Evolutionary conservation across 148 eudicot species (phyloP).

Genomic region (Cornus suecica): DNA sequence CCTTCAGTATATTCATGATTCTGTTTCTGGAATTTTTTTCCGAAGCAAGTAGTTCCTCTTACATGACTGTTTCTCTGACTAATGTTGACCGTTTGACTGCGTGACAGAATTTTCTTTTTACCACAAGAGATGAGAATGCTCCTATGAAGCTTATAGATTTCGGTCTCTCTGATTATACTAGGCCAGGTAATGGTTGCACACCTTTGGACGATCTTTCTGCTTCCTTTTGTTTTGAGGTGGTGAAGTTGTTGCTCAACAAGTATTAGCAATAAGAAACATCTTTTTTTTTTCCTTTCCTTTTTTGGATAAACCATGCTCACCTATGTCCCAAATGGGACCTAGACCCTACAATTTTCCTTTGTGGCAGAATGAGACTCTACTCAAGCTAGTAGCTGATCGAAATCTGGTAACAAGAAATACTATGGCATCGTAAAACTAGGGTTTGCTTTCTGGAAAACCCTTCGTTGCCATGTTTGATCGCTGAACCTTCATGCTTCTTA

Average conservation of each 20-base stretch:
- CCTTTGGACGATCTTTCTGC: background rate
- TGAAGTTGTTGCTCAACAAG: background rate
- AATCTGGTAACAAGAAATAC: no score
- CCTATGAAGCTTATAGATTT: slow-evolving; percentile 87
- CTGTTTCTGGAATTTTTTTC: background rate
- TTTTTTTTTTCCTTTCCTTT: no score
- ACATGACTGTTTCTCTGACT: background rate
- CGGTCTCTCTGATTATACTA: slow-evolving; percentile 86
- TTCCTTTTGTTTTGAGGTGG: background rate
- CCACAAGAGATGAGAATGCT: slow-evolving; percentile 76
- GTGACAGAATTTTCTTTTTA: slow-evolving; percentile 91
- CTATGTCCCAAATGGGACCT: no score
- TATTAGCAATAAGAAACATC: no score
- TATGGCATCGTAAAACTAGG: no score
- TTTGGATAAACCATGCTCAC: no score
- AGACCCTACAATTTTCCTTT: no score
- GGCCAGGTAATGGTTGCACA: slow-evolving; percentile 64
- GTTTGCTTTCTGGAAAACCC: no score
- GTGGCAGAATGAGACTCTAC: no score
- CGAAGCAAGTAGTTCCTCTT: background rate
- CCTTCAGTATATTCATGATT: background rate
- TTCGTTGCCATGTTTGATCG: no score
- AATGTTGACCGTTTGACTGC: slow-evolving; percentile 14
- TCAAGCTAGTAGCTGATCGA: no score
- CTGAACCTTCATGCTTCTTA: no score